phyloP scores from a whole-genome alignment of 441 rosid genomes.

The Breynia disticha region DNA sequence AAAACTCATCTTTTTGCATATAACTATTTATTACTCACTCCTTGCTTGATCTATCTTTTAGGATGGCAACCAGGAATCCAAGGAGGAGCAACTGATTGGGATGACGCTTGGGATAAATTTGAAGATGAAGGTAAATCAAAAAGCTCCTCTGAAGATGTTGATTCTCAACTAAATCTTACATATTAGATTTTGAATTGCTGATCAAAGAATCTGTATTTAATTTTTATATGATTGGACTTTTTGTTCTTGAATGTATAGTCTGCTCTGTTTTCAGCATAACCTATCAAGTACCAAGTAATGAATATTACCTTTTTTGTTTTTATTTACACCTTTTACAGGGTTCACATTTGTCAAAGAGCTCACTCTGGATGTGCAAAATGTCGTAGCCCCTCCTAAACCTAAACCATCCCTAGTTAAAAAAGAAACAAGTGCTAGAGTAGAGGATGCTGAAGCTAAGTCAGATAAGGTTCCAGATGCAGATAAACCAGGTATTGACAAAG shows the following conservation, averaged over 20 bases:
- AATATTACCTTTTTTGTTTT: too few relatives aligned
- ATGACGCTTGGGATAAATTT: slow-evolving; percentile 86
- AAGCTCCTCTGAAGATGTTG: slow-evolving; percentile 1
- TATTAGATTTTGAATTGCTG: not conserved
- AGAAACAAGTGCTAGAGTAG: slow-evolving; percentile 28
- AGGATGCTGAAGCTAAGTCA: slow-evolving; percentile 30
- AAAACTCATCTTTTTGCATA: not conserved
- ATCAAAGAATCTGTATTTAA: too few relatives aligned
- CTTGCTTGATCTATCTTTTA: slow-evolving; percentile 10
- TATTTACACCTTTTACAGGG: slow-evolving; percentile 38
- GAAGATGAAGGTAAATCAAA: slow-evolving; percentile 81
- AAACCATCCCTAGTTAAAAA: slow-evolving; percentile 32
- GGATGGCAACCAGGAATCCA: slow-evolving; percentile 98
- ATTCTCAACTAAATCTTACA: not conserved
- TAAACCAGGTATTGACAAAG: slow-evolving; percentile 46
- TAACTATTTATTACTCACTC: not conserved
- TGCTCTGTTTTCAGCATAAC: not conserved
- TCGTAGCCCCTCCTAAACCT: slow-evolving; percentile 75
- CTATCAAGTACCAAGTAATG: slow-evolving; percentile 3
- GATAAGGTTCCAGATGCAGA: slow-evolving; percentile 33
- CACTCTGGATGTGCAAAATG: slow-evolving; percentile 87
- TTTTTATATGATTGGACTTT: too few relatives aligned
- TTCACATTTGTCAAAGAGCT: slow-evolving; percentile 81
- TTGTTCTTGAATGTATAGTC: too few relatives aligned
- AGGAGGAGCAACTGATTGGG: slow-evolving; percentile 95